Conservation (phyloP, 2,329 filamentous ascomycete genomes). For the Septoria petroselini region DNA sequence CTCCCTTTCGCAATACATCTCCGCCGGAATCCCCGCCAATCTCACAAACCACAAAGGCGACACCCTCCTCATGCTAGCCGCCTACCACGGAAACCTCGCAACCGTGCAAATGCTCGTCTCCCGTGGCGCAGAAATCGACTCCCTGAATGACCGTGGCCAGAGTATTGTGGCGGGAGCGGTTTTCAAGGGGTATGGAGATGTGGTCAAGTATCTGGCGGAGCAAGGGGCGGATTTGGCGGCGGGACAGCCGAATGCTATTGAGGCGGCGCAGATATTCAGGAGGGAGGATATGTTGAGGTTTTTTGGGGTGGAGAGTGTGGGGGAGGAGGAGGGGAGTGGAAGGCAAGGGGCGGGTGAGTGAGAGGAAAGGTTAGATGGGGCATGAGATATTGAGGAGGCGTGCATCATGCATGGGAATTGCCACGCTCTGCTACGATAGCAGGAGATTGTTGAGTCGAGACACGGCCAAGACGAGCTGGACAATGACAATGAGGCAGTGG, state of each 20-base stretch:
- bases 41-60: conserved; percentile 72
- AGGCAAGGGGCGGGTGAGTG: neutral
- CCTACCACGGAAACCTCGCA: conserved; percentile 64
- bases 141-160: conserved; percentile 65
- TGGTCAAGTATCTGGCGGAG: conserved; percentile 55
- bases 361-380: neutral
- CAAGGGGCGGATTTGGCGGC: conserved; percentile 42
- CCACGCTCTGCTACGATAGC: too few relatives aligned
- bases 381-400: neutral
- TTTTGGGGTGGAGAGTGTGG: conserved; percentile 34
- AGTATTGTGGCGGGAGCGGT: conserved; percentile 68
- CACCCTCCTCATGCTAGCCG: conserved; percentile 70
- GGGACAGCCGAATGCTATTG: conserved; percentile 48
- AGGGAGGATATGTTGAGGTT: conserved; percentile 38
- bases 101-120: conserved; percentile 60
- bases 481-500: too few relatives aligned
- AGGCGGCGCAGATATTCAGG: conserved; percentile 49
- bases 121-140: conserved; percentile 64
- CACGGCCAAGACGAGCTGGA: too few relatives aligned
- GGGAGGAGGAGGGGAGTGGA: neutral
- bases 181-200: conserved; percentile 66
- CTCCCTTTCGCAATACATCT: conserved; percentile 61
- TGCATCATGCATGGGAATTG: too few relatives aligned
- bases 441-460: too few relatives aligned
- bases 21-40: conserved; percentile 64